Percentiles rank a stretch among this genome's conserved stretches.
Evolutionary conservation across 805 yeast species (phyloP).

Genomic region (Candida chauliodis): DNA sequence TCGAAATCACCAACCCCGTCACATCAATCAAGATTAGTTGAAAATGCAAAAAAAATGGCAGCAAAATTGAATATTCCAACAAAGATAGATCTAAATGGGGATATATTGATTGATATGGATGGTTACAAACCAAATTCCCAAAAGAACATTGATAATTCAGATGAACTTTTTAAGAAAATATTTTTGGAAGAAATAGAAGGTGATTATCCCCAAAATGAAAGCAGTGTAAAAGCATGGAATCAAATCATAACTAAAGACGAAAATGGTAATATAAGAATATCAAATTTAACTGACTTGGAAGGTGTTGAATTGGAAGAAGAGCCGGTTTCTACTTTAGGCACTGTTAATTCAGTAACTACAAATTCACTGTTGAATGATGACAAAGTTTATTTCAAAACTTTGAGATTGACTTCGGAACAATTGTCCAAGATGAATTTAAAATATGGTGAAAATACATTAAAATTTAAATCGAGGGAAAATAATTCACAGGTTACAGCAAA

Average conservation of each 20-base stretch:
- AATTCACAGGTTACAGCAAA: constrained; percentile 71
- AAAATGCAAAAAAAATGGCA: constrained; percentile 60
- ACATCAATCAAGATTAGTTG: constrained; percentile 38
- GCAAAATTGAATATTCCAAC: constrained; percentile 80
- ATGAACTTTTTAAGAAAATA: constrained; percentile 67
- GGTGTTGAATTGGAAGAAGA: constrained; percentile 49
- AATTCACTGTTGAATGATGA: constrained; percentile 14
- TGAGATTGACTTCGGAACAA: constrained; percentile 89
- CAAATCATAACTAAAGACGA: constrained; percentile 49
- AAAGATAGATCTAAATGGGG: constrained; percentile 84
- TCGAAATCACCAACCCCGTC: constrained; percentile 18
- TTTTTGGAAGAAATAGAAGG: constrained; percentile 64
- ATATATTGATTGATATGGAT: constrained; percentile 85
- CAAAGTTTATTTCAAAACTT: constrained; percentile 70
- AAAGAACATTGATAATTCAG: constrained; percentile 71
- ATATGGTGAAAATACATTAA: constrained; percentile 74
- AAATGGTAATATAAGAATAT: constrained; percentile 64
- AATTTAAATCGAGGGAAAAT: constrained; percentile 79
- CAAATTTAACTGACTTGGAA: constrained; percentile 30
- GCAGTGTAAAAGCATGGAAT: constrained; percentile 31
- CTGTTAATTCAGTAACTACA: constrained; percentile 7
- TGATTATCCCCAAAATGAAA: constrained; percentile 9
- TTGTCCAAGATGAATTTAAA: constrained; percentile 67
- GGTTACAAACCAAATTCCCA: constrained; percentile 86
- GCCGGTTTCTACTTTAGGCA: constrained; percentile 35